Base-by-base conservation (phyloP, 768 basidiomycete species). In the Thelephora aurantiotincta region DNA sequence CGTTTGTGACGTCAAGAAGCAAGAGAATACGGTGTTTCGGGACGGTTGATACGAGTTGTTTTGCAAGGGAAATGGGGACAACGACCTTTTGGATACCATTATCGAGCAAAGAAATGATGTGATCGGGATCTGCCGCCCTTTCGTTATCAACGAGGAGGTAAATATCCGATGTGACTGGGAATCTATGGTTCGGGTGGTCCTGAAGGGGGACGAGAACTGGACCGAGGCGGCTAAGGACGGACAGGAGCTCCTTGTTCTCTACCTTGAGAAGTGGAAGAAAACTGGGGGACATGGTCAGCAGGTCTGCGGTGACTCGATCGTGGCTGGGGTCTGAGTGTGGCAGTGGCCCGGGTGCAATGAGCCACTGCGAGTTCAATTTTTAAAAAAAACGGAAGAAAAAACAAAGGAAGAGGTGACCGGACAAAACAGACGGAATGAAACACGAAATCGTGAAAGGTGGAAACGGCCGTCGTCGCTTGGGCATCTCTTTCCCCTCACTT, bases 61-160 rank as follows among this genome's bases (percentile, higher is more conserved):
- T 79, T 26, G 74, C 82, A 56, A 71, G 70, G n/a, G 76, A 63
- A 37, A 78, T 70, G 16, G 81, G 73, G 0, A 91, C 71, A 35
- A 96, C 78, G 57, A 91, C 71, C 63, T 87, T 92, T 55, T 81
- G 74, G 2, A 80, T 77, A 19, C 93, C 91, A 18, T 67, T 66
- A 62, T 97, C 87, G 26, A 99, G 75, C 68, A 70, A 74, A 18
- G 74, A 64, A 48, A 77, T 67, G 55, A 79, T 68, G 19, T 74
- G 66, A 47, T 82, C 79, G n/a, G 72, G 46, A 44, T 73, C 66
- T 38, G 69, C 55, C 11, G 70, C 57, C 12, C 63, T 50, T 52
- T 68, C 65, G 47, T 69, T 60, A 47, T 86, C 77, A 54, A 80
- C 65, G 44, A 83, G 68, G 23, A 86, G 59, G 53, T 74, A 78